Percentiles rank a stretch among this genome's conserved stretches.
phyloP scores from a whole-genome alignment of 805 yeast species.

The Candida methanosorbosa region DNA sequence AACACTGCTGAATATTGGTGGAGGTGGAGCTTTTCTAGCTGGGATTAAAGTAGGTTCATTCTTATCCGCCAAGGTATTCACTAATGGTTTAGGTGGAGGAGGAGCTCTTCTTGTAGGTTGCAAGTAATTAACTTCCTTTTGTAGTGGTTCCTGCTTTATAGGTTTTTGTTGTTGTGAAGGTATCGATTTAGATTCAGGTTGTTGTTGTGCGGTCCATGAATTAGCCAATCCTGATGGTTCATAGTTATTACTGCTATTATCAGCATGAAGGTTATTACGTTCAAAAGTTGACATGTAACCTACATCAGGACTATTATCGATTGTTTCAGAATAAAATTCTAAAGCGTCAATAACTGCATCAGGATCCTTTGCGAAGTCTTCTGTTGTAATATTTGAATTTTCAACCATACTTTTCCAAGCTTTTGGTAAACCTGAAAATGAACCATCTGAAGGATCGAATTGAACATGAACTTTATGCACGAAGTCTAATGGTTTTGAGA shows the following conservation, averaged over 20 bases:
- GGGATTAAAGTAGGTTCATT: constrained; percentile 20
- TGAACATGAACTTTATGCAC: constrained; percentile 91
- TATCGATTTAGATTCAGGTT: constrained; percentile 4
- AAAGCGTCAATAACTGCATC: constrained; percentile 55
- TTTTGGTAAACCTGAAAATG: constrained; percentile 39
- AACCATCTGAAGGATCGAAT: constrained; percentile 68
- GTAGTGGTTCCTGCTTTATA: constrained; percentile 1
- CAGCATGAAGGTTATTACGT: constrained; percentile 12
- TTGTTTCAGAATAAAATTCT: constrained; percentile 36
- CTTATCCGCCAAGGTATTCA: constrained; percentile 1
- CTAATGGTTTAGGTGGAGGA: constrained; percentile 18
- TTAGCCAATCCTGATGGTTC: neutral
- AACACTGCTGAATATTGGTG: constrained; percentile 18
- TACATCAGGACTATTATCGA: constrained; percentile 30
- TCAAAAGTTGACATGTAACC: constrained; percentile 10
- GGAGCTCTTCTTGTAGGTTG: constrained; percentile 26
- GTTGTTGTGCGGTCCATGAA: constrained; percentile 1
- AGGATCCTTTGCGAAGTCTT: constrained; percentile 56
- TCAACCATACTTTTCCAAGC: constrained; percentile 47
- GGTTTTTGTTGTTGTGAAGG: neutral
- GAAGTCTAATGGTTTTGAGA: constrained; percentile 89
- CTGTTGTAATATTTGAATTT: constrained; percentile 51
- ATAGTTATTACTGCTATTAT: constrained; percentile 10
- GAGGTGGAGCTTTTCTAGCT: constrained; percentile 31
- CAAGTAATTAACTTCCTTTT: constrained; percentile 15